A percentile compares a stretch with the other conserved stretches of the same genome.
phyloP scores from a whole-genome alignment of 1,139 yeast genomes.

The Candida pseudoviswanathii region DNA sequence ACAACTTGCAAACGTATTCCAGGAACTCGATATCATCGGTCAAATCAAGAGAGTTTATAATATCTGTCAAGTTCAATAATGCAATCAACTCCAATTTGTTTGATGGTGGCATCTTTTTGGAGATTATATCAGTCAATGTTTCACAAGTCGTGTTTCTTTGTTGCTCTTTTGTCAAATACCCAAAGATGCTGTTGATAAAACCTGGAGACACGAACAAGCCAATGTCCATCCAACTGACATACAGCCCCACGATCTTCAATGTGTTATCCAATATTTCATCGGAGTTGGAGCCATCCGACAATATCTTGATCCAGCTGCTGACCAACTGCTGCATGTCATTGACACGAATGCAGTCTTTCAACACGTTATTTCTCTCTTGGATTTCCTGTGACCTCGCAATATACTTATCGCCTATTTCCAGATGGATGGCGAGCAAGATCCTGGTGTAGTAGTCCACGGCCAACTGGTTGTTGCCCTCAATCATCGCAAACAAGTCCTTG shows the following conservation, averaged over 20 bases:
- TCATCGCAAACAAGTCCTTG: constrained; percentile 51
- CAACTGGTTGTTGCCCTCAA: constrained; percentile 23
- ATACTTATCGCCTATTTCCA: constrained; percentile 91
- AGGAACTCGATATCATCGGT: constrained; percentile 61
- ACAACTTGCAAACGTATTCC: constrained; percentile 74
- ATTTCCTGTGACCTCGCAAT: constrained; percentile 65
- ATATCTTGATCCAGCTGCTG: constrained; percentile 65
- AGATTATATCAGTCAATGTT: constrained; percentile 76
- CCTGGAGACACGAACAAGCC: constrained; percentile 70
- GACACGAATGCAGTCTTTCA: constrained; percentile 81
- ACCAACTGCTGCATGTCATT: constrained; percentile 74
- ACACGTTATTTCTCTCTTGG: constrained; percentile 64
- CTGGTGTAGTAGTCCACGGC: constrained; percentile 81
- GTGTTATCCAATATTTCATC: constrained; percentile 58
- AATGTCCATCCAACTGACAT: constrained; percentile 95
- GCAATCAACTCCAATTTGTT: constrained; percentile 79
- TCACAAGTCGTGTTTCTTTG: constrained; percentile 63
- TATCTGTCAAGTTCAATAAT: constrained; percentile 63
- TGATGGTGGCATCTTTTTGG: constrained; percentile 90
- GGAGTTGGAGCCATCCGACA: constrained; percentile 33
- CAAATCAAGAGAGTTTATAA: constrained; percentile 44
- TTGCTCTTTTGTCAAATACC: constrained; percentile 53
- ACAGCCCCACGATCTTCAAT: constrained; percentile 76
- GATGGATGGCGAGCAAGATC: constrained; percentile 73
- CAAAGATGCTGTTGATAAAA: constrained; percentile 63